These are phyloP conservation scores for Aspergillus flavus DNA, from an alignment of 2,329 filamentous ascomycete species.

Conservation along the genomic window DNA sequence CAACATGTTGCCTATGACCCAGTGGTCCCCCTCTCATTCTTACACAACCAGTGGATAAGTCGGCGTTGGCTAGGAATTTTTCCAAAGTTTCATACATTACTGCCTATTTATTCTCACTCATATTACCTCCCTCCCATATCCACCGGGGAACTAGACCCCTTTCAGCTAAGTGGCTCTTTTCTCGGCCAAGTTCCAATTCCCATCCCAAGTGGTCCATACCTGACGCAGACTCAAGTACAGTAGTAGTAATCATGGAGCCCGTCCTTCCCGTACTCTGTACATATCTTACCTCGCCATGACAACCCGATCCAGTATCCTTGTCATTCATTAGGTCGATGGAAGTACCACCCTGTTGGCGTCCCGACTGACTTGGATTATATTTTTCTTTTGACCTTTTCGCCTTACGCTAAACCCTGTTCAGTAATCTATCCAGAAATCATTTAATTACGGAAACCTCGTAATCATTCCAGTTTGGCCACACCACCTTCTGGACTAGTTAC, in stretches of 20 bases:
- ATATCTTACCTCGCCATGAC: conserved; percentile 6
- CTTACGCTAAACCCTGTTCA: conserved; percentile 1
- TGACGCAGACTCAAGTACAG: not conserved
- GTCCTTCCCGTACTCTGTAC: not conserved
- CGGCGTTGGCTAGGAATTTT: not conserved
- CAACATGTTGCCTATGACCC: conserved; percentile 2
- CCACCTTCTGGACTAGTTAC: not conserved
- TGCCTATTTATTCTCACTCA: not conserved
- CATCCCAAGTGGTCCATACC: conserved; percentile 4
- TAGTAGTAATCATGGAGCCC: not conserved
- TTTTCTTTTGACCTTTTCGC: not conserved
- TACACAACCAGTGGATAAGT: conserved; percentile 3
- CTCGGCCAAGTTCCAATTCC: not conserved
- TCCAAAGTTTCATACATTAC: conserved; percentile 2
- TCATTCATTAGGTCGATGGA: not conserved
- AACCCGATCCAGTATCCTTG: conserved; percentile 7
- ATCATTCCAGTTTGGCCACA: not conserved
- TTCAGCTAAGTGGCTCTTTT: not conserved
- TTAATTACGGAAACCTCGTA: not conserved
- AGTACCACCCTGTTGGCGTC: not conserved
- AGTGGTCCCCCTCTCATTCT: conserved; percentile 2
- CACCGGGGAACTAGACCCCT: not conserved
- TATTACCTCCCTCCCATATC: not conserved
- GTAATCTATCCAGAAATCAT: not conserved
- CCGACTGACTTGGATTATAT: not conserved